A percentile compares a stretch with the other conserved stretches of the same genome.
Evolutionary conservation across 1,284 basidiomycete genomes (phyloP).

Genomic region (Fomitopsis schrenkii): DNA sequence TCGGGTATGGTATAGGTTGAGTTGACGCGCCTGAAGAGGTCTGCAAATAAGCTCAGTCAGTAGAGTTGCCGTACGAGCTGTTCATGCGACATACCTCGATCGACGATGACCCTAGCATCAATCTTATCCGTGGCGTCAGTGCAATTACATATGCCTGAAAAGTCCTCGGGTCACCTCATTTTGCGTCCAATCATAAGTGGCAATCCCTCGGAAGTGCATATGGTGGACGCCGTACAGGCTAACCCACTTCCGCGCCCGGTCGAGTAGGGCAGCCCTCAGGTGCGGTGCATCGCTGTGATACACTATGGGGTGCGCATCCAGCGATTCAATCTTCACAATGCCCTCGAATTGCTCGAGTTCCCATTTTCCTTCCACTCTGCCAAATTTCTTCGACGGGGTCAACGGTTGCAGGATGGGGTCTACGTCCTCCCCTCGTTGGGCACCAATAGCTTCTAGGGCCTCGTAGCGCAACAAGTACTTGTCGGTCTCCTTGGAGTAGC

Average conservation of each 20-base stretch:
- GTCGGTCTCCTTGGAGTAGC: background rate
- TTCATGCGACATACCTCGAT: conserved; percentile 32
- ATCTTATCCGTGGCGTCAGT: conserved; percentile 11
- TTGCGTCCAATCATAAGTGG: conserved; percentile 19
- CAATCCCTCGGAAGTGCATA: conserved; percentile 49
- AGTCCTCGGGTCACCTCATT: conserved; percentile 29
- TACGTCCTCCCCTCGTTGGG: conserved; percentile 33
- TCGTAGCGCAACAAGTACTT: background rate
- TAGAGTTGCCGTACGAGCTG: background rate
- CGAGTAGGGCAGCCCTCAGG: conserved; percentile 33
- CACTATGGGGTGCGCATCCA: conserved; percentile 48
- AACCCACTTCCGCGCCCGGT: conserved; percentile 50
- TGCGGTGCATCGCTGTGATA: conserved; percentile 39
- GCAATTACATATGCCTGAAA: background rate
- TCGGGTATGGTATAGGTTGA: background rate
- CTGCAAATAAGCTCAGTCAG: background rate
- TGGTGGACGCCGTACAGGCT: conserved; percentile 48
- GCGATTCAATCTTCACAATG: conserved; percentile 40
- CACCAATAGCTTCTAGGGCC: conserved; percentile 20
- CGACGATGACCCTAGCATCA: conserved; percentile 47
- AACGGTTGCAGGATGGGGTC: conserved; percentile 1
- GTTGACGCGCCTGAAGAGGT: background rate
- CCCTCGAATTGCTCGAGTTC: conserved; percentile 22
- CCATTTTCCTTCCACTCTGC: background rate
- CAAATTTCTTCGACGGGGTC: background rate